Conservation (phyloP, 1,284 basidiomycete species). For the Cryptococcus sp. region DNA sequence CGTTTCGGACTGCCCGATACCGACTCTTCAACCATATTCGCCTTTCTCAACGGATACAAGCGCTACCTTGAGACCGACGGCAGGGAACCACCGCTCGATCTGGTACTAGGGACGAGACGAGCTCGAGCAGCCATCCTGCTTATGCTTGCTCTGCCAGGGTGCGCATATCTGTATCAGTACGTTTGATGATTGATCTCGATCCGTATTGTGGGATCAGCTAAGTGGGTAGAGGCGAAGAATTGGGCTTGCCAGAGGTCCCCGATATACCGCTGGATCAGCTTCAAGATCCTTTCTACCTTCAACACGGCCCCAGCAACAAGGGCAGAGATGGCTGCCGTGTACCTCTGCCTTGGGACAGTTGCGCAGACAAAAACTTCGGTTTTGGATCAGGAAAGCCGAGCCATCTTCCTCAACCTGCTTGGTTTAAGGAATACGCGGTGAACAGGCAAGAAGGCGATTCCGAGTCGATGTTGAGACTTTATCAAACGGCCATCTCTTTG, state of each 20-base stretch:
- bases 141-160: conserved; percentile 38
- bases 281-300: conserved; percentile 40
- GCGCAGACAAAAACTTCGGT: conserved; percentile 22
- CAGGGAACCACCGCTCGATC: conserved; percentile 15
- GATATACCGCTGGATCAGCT: conserved; percentile 27
- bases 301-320: conserved; percentile 26
- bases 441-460: conserved; percentile 25
- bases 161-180: conserved; percentile 40
- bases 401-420: conserved; percentile 33
- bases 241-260: conserved; percentile 36
- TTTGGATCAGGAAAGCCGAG: conserved; percentile 18
- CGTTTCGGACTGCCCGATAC: conserved; percentile 26
- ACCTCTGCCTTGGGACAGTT: conserved; percentile 26
- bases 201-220: not conserved
- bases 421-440: conserved; percentile 25
- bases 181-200: conserved; percentile 3
- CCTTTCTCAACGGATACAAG: conserved; percentile 22
- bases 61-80: no score
- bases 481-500: conserved; percentile 24
- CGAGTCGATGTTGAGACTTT: conserved; percentile 32
- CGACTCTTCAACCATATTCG: not conserved
- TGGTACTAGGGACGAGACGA: conserved; percentile 23
- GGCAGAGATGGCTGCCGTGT: conserved; percentile 42
- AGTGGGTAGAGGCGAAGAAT: conserved; percentile 32
- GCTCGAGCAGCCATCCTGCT: conserved; percentile 33